Percentiles rank a stretch among this genome's conserved stretches.
Evolutionary conservation across 768 basidiomycete genomes (phyloP).

Genomic region (Tulasnella sp.): DNA sequence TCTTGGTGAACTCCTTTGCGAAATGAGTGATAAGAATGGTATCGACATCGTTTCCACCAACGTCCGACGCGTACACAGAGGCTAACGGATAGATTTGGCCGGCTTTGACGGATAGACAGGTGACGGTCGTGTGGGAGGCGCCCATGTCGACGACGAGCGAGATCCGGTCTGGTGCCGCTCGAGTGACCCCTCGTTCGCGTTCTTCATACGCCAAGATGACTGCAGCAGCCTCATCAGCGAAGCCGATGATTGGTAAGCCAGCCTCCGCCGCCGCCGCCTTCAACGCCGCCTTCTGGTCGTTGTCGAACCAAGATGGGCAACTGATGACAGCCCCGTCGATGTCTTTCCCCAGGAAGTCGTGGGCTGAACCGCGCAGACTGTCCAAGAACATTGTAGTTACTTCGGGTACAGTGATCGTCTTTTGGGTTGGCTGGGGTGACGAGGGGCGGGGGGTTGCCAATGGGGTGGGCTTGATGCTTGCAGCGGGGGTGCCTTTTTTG

Average conservation of each 20-base stretch:
- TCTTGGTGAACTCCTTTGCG: constrained; percentile 95
- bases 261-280: constrained; percentile 75
- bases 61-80: constrained; percentile 43
- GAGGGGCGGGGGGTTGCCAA: constrained; percentile 67
- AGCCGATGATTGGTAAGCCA: constrained; percentile 80
- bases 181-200: not conserved
- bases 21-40: constrained; percentile 87
- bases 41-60: constrained; percentile 77
- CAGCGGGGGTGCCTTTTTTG: constrained; percentile 49
- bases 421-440: constrained; percentile 74
- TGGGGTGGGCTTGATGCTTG: constrained; percentile 54
- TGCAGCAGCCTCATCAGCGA: constrained; percentile 86
- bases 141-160: constrained; percentile 84
- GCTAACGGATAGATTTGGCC: constrained; percentile 72
- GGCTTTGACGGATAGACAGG: constrained; percentile 69
- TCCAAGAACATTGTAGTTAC: constrained; percentile 82
- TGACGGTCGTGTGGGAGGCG: constrained; percentile 67
- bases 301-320: constrained; percentile 75
- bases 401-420: constrained; percentile 80
- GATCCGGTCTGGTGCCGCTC: constrained; percentile 59
- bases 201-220: constrained; percentile 53
- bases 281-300: constrained; percentile 69
- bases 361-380: constrained; percentile 82
- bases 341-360: constrained; percentile 84
- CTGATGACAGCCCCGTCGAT: constrained; percentile 82